These are phyloP conservation scores for Vairimorpha necatrix DNA, from an alignment of 371 early-diverging fungal genomes.

Conservation along the genomic window DNA sequence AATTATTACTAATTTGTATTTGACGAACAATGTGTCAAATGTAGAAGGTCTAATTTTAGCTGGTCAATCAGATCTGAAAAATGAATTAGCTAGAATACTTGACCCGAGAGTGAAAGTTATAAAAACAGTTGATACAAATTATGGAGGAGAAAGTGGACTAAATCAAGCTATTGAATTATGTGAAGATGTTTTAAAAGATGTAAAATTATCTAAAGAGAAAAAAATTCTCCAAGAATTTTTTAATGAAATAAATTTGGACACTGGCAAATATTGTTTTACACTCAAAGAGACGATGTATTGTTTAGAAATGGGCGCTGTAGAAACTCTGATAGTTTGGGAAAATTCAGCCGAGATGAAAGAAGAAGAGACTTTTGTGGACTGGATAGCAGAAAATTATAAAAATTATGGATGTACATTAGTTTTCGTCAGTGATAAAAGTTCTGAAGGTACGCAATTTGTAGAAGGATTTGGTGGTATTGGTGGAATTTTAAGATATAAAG, in stretches of 20 bases:
- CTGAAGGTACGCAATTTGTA: slow-evolving; percentile 96
- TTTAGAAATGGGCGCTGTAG: slow-evolving; percentile 87
- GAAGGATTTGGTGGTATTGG: slow-evolving; percentile 99
- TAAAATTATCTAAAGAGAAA: slow-evolving; percentile 96
- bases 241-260: slow-evolving; percentile 87
- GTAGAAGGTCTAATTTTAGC: slow-evolving; percentile 86
- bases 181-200: slow-evolving; percentile 82
- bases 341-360: slow-evolving; percentile 75
- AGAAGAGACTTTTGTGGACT: slow-evolving; percentile 79
- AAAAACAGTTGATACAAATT: slow-evolving; percentile 88
- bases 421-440: slow-evolving; percentile 89
- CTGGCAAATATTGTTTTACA: slow-evolving; percentile 91
- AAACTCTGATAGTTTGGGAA: slow-evolving; percentile 93
- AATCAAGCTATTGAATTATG: slow-evolving; percentile 94
- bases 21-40: slow-evolving; percentile 82
- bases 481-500: slow-evolving; percentile 90
- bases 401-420: slow-evolving; percentile 84
- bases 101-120: slow-evolving; percentile 83
- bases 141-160: slow-evolving; percentile 98
- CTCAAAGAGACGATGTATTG: slow-evolving; percentile 90
- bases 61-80: slow-evolving; percentile 96
- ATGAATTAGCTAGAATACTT: slow-evolving; percentile 81
- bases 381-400: slow-evolving; percentile 95
- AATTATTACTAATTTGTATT: slow-evolving; percentile 79
- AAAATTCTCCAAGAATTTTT: slow-evolving; percentile 88